These are phyloP conservation scores for Brasilioporus rufonigricans DNA, from an alignment of 768 basidiomycete genomes.

Conservation along the genomic window DNA sequence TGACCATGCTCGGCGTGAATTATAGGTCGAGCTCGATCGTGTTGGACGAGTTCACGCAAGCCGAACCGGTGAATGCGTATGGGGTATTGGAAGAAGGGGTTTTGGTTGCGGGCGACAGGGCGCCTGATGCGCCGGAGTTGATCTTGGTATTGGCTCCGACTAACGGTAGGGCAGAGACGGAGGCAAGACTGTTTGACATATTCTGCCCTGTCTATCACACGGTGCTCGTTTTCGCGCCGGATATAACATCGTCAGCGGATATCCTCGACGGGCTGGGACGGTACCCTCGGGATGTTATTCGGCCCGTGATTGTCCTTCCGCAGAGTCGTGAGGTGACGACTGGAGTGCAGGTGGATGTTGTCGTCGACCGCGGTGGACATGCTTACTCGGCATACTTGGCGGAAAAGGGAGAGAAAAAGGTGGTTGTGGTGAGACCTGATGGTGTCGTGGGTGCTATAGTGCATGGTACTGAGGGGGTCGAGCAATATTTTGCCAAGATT, in stretches of 20 bases:
- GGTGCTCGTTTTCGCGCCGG: neutral
- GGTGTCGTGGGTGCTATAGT: slow-evolving; percentile 39
- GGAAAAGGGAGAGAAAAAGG: too few relatives aligned
- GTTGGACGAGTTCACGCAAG: slow-evolving; percentile 33
- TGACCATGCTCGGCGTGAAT: slow-evolving; percentile 35
- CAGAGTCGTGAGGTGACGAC: neutral
- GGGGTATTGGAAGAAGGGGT: slow-evolving; percentile 19
- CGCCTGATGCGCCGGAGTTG: slow-evolving; percentile 41
- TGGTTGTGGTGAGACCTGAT: slow-evolving; percentile 41
- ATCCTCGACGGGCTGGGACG: slow-evolving; percentile 5
- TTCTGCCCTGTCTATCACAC: slow-evolving; percentile 25
- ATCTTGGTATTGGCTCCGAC: slow-evolving; percentile 19
- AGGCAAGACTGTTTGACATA: slow-evolving; percentile 21
- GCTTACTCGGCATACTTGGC: too few relatives aligned
- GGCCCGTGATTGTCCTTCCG: slow-evolving; percentile 14
- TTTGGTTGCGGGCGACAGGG: slow-evolving; percentile 43
- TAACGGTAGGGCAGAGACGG: neutral
- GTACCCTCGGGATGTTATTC: slow-evolving; percentile 6
- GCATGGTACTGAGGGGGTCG: slow-evolving; percentile 15
- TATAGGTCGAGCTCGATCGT: slow-evolving; percentile 36
- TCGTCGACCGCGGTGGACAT: too few relatives aligned
- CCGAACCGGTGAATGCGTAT: slow-evolving; percentile 11
- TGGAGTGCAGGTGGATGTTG: too few relatives aligned
- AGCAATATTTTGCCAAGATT: slow-evolving; percentile 19
- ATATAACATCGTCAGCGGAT: neutral